Evolutionary conservation across 2,329 filamentous ascomycete species (phyloP).

Genomic region (Sclerotinia spermophila): DNA sequence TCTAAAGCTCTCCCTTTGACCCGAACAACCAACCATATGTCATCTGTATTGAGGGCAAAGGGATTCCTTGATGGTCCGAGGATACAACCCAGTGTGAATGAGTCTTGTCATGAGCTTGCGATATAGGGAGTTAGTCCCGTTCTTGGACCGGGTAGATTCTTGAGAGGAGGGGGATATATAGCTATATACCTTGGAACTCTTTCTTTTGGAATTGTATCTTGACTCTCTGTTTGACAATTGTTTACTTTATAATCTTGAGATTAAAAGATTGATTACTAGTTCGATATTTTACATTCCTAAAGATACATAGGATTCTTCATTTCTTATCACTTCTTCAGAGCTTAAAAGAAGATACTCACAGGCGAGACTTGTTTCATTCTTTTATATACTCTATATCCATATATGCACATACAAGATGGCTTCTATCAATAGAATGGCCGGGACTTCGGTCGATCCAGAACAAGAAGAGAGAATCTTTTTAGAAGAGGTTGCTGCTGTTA

Average conservation of each 20-base stretch:
- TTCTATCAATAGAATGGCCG: slow-evolving; percentile 52
- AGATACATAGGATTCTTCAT: background rate
- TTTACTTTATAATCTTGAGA: background rate
- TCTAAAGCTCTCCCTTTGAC: slow-evolving; percentile 13
- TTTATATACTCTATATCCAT: slow-evolving; percentile 22
- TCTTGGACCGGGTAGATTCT: background rate
- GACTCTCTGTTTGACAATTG: background rate
- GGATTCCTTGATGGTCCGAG: slow-evolving; percentile 20
- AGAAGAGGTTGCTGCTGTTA: slow-evolving; percentile 80
- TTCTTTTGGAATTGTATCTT: background rate
- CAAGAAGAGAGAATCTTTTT: slow-evolving; percentile 53
- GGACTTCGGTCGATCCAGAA: slow-evolving; percentile 52
- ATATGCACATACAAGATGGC: slow-evolving; percentile 8
- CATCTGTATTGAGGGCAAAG: background rate
- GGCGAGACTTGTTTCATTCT: background rate
- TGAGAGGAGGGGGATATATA: background rate
- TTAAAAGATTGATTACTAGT: background rate
- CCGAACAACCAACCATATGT: slow-evolving; percentile 8
- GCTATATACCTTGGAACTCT: background rate
- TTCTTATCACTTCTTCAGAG: background rate
- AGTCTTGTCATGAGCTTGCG: background rate
- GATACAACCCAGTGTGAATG: background rate
- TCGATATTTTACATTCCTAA: background rate
- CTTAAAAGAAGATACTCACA: background rate
- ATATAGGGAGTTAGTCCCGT: slow-evolving; percentile 21